phyloP scores from a whole-genome alignment of 2,329 filamentous ascomycete genomes.

The Botrytis tulipae region DNA sequence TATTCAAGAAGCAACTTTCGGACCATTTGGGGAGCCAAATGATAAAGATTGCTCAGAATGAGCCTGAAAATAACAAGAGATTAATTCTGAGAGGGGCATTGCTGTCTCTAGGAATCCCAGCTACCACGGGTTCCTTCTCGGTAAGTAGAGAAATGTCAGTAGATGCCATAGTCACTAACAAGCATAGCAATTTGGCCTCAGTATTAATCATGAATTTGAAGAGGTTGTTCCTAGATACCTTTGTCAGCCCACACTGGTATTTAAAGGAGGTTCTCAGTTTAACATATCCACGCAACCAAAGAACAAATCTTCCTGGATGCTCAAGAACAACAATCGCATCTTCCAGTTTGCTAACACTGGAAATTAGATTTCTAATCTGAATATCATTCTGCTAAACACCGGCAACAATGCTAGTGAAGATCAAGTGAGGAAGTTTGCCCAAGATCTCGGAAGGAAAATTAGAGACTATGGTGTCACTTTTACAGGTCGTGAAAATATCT shows the following conservation, averaged over 20 bases:
- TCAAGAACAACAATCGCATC: background rate
- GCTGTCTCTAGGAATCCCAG: background rate
- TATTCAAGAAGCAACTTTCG: background rate
- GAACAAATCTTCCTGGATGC: background rate
- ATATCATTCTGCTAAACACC: background rate
- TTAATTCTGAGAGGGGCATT: background rate
- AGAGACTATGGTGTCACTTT: background rate
- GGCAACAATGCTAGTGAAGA: rapidly evolving
- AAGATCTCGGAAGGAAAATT: background rate
- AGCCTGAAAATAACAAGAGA: background rate
- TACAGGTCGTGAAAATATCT: background rate
- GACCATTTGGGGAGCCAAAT: background rate
- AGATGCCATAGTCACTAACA: background rate
- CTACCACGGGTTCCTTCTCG: background rate
- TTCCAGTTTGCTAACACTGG: background rate
- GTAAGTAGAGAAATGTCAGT: background rate
- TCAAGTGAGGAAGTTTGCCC: background rate
- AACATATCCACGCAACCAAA: background rate
- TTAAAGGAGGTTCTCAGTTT: background rate
- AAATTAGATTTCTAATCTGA: background rate
- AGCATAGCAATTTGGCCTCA: background rate
- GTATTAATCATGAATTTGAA: background rate
- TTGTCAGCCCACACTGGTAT: background rate
- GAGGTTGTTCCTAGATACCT: background rate
- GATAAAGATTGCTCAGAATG: background rate